Conservation (phyloP, 768 basidiomycete species). For the Lactarius hengduanensis region DNA sequence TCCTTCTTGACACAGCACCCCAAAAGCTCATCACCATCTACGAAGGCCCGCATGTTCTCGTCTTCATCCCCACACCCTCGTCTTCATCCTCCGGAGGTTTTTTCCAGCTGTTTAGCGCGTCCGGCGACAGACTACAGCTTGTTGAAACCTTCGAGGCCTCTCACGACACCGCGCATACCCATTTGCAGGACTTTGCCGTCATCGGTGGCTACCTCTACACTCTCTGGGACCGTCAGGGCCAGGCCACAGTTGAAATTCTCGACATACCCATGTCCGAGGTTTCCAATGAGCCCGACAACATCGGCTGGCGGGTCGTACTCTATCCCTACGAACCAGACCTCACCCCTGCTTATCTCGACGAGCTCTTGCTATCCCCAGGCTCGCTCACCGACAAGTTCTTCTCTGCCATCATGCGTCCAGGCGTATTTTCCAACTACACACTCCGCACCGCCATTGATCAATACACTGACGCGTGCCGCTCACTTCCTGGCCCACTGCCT, state of each 20-base stretch:
- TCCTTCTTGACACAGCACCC: conserved; percentile 57
- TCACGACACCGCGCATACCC: conserved; percentile 57
- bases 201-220: conserved; percentile 55
- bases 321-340: conserved; percentile 73
- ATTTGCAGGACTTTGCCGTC: conserved; percentile 75
- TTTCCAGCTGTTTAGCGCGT: conserved; percentile 64
- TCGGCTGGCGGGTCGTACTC: conserved; percentile 52
- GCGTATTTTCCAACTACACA: conserved; percentile 81
- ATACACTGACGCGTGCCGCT: conserved; percentile 72
- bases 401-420: conserved; percentile 80
- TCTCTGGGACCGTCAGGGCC: conserved; percentile 81
- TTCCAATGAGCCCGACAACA: conserved; percentile 35
- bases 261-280: conserved; percentile 44
- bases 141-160: conserved; percentile 61
- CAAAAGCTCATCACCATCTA: conserved; percentile 68
- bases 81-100: conserved; percentile 71
- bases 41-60: conserved; percentile 61
- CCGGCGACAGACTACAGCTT: conserved; percentile 58
- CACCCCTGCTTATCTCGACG: conserved; percentile 86
- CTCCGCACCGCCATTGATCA: conserved; percentile 79
- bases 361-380: conserved; percentile 66
- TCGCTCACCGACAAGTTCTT: conserved; percentile 80
- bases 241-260: conserved; percentile 62
- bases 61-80: conserved; percentile 67
- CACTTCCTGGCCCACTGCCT: conserved; percentile 56